Evolutionary conservation across 495 filamentous ascomycete species (phyloP), one percentile per base, ranked within the genome.

Genomic region (Xylaria curta): DNA sequence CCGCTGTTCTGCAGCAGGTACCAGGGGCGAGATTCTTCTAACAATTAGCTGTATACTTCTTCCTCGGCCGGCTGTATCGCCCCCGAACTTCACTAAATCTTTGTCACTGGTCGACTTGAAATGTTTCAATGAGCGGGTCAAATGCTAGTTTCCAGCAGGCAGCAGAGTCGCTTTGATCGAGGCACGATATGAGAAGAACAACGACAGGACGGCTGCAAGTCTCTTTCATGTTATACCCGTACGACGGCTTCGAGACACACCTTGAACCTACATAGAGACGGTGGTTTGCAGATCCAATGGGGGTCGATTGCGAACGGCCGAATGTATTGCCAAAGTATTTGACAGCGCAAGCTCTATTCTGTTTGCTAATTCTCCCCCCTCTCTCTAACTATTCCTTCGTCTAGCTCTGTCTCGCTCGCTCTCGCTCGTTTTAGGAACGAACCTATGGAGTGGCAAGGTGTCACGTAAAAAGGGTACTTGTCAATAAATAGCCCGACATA

Each of bases 181-280:
- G 60, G 31, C 42, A 33, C 69, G 63, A 67, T 46, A 56, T 54
- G 68, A 51, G 71, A 66, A 62, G 58, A 68, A 73, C 72, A 70
- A 70, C 74, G 69, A 73, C 73, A 73, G 67, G 69, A 79, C 42
- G 71, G 71, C 77, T 78, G 76, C 74, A 78, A 76, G 75, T 75
- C 68, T 65, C 54, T 76, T 77, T 74, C 72, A 72, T 75, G 77
- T 79, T 79, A 77, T 77, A 79, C 71, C 73, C 68, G 77, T 79
- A 74, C 74, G 47, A 79, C 77, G 71, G 71, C 71, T 74, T 69
- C 71, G 75, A 76, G 74, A 63, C 74, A 74, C 53, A 59, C 72
- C 69, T 76, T 63, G 62, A 66, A 60, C 69, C 24, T 46, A 40
- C 42, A 51, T 62, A 71, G 33, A 59, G 33, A 59, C 49, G 28